Base-by-base conservation (phyloP, 441 rosid genomes). In the Erodium moschatum region DNA sequence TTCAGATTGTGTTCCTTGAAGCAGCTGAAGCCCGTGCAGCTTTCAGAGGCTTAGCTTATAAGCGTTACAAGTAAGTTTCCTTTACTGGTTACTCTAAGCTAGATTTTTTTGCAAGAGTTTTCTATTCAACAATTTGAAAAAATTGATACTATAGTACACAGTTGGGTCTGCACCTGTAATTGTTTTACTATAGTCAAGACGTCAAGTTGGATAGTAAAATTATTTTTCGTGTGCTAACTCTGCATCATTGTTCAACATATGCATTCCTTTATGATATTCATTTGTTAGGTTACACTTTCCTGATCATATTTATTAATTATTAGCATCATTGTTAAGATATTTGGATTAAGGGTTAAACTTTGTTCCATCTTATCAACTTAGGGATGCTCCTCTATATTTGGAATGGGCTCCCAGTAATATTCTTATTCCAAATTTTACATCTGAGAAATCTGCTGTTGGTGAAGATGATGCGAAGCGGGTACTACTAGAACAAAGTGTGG, bases 391-490 rank as follows among this genome's bases (percentile, higher is more conserved):
- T 21, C 72, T 93, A 73, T 91, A 89, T 81, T 80, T 91, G 85
- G 98, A 93, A 79, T 91, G 96, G 97, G 96, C 96, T 78, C 96
- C 98, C 42, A 76, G 65, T 24, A 67, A 91, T 83, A 79, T 93
- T 77, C 88, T 93, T 52, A 75, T 68, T 76, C 83, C 77, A 69
- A 81, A 68, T 67, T 16, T 81, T 44, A 69, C 68, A 33, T 81
- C 81, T 10, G 77, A 76, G 72, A 75, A 77, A 64, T 64, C 72
- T 40, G 85, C 74, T 70, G 86, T 78, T 71, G 92, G 82, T 29
- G 87, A 81, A 72, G 78, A 77, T 71, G 89, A 85, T 72, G 83
- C 80, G 67, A 91, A 86, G 79, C 87, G 85, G 78, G 80, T 75
- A 69, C 73, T 78, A 61, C 73, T 89, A 73, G 89, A 88, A 78